Evolutionary conservation across 169 alveolate species (phyloP).

Genomic region (Sarcocystis neurona): DNA sequence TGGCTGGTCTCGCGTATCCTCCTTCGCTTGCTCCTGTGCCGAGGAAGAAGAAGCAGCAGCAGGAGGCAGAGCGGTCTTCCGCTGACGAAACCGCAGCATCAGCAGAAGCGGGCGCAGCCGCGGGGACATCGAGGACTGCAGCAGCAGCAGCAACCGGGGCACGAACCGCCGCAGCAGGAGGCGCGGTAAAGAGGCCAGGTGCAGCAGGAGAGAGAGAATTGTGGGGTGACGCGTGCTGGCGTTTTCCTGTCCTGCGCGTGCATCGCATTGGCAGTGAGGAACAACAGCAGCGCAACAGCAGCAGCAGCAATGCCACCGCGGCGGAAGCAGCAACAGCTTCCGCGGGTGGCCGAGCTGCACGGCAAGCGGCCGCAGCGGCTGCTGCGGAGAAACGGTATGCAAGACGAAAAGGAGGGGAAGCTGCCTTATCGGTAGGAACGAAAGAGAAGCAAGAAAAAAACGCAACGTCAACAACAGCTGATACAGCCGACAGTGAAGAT

Average conservation of each 20-base stretch:
- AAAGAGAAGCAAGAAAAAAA: too few species aligned
- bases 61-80: conserved; percentile 21
- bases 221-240: too few species aligned
- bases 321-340: conserved; percentile 12
- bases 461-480: too few species aligned
- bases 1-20: conserved; percentile 51
- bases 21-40: too few species aligned
- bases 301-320: not conserved
- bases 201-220: not conserved
- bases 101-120: not conserved
- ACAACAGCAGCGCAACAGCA: not conserved
- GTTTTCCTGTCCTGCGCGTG: too few species aligned
- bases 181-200: not conserved
- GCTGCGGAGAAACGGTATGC: not conserved
- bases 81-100: conserved; percentile 1
- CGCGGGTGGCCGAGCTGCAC: not conserved
- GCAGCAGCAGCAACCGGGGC: not conserved
- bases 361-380: not conserved
- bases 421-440: too few species aligned
- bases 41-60: not conserved
- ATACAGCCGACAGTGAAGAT: not conserved
- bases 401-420: too few species aligned
- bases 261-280: not conserved
- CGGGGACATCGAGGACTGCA: too few species aligned
- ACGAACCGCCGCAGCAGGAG: not conserved